These are phyloP conservation scores for Cerrena zonata DNA, from an alignment of 1,284 basidiomycete species.

Conservation along the genomic window DNA sequence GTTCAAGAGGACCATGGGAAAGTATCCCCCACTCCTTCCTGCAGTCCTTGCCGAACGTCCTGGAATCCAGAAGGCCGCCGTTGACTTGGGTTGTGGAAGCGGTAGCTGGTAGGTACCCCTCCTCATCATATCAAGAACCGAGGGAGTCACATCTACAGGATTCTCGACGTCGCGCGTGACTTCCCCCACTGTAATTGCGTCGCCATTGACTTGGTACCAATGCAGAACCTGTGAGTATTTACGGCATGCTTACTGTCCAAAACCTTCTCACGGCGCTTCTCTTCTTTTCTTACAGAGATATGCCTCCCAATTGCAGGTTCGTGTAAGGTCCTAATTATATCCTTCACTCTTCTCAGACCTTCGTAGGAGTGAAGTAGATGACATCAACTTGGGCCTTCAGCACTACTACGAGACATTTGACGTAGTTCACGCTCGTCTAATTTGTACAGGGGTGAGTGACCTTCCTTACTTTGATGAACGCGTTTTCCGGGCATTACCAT, in stretches of 20 bases:
- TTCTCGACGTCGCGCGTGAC: conserved; percentile 64
- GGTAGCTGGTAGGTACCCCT: conserved; percentile 56
- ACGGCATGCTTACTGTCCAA: too few relatives aligned
- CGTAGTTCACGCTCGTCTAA: conserved; percentile 63
- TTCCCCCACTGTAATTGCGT: conserved; percentile 65
- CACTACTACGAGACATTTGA: conserved; percentile 75
- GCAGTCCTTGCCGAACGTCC: conserved; percentile 53
- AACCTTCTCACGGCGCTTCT: conserved; percentile 10
- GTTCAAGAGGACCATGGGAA: conserved; percentile 58
- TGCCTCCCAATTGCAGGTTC: conserved; percentile 68
- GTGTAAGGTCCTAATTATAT: conserved; percentile 10
- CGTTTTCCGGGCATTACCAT: too few relatives aligned
- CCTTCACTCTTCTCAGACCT: conserved; percentile 3
- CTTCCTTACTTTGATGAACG: neutral
- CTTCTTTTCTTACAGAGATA: conserved; percentile 34
- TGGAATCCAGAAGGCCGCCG: conserved; percentile 47
- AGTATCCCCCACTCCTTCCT: conserved; percentile 52
- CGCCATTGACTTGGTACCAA: conserved; percentile 72
- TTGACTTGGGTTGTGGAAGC: conserved; percentile 77
- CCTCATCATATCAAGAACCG: conserved; percentile 2
- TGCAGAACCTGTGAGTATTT: conserved; percentile 57
- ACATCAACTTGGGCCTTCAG: conserved; percentile 74
- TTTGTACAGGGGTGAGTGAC: conserved; percentile 60
- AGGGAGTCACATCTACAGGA: conserved; percentile 40
- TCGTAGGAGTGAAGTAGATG: conserved; percentile 70